A percentile compares a stretch with the other conserved stretches of the same genome.
Conservation (phyloP, 2,329 filamentous ascomycete genomes). For the Fusarium decemcellulare region DNA sequence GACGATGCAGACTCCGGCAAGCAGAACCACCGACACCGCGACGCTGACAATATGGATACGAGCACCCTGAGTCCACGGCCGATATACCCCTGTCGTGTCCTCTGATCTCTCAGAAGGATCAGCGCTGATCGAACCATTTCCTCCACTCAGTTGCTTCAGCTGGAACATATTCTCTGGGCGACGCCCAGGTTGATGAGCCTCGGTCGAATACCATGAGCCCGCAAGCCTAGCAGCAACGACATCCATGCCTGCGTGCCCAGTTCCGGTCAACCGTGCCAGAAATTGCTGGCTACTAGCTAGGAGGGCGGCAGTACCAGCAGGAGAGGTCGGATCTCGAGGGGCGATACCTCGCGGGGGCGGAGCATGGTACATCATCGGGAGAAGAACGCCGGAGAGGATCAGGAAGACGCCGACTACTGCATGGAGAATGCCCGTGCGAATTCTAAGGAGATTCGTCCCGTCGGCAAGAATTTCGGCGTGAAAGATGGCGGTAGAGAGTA, state of each 20-base stretch:
- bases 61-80: conserved; percentile 44
- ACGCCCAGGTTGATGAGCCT: conserved; percentile 40
- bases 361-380: conserved; percentile 47
- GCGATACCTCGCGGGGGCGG: conserved; percentile 45
- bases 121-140: conserved; percentile 29
- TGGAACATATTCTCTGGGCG: conserved; percentile 45
- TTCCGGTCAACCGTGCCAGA: conserved; percentile 39
- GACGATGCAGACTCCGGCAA: conserved; percentile 41
- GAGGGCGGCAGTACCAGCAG: conserved; percentile 45
- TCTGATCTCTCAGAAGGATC: conserved; percentile 20
- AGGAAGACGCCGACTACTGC: conserved; percentile 43
- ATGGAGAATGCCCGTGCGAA: conserved; percentile 41
- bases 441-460: conserved; percentile 35
- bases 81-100: conserved; percentile 38
- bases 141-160: conserved; percentile 42
- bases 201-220: conserved; percentile 49
- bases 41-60: conserved; percentile 33
- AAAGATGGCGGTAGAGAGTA: conserved; percentile 48
- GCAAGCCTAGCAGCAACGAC: conserved; percentile 39
- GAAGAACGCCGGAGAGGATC: conserved; percentile 33
- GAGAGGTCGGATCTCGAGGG: conserved; percentile 47
- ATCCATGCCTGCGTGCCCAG: conserved; percentile 43
- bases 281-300: conserved; percentile 45
- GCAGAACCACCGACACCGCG: conserved; percentile 26
- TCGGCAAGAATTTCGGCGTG: conserved; percentile 39